Evolutionary conservation across 345 rosid genomes (phyloP).

Genomic region (Ailanthus altissimus): DNA sequence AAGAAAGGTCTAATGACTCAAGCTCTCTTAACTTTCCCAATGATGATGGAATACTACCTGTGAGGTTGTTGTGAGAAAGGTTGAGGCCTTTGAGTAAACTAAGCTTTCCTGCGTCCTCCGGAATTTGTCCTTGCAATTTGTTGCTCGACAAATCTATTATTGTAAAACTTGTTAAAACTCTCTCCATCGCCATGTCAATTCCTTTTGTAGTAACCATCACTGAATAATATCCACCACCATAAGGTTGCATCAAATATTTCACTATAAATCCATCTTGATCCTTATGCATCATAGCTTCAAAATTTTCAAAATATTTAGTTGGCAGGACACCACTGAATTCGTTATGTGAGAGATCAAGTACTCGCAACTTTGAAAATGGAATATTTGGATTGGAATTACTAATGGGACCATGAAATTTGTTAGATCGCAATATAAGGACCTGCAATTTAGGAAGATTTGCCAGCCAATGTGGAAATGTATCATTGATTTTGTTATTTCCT

Average conservation of each 20-base stretch:
- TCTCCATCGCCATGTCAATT: neutral
- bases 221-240: neutral
- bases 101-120: slow-evolving; percentile 1
- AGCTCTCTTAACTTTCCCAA: neutral
- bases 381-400: too few relatives aligned
- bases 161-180: neutral
- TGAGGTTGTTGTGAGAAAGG: slow-evolving; percentile 11
- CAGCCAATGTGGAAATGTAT: slow-evolving; percentile 27
- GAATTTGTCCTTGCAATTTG: slow-evolving; percentile 8
- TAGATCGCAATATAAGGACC: slow-evolving; percentile 23
- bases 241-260: neutral
- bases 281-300: slow-evolving; percentile 2
- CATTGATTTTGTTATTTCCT: slow-evolving; percentile 24
- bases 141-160: slow-evolving; percentile 17
- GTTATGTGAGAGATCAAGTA: slow-evolving; percentile 13
- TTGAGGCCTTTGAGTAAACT: slow-evolving; percentile 10
- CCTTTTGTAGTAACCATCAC: neutral
- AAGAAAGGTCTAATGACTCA: slow-evolving; percentile 30
- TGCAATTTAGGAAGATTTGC: slow-evolving; percentile 15
- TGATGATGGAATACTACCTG: slow-evolving; percentile 13
- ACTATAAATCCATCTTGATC: neutral
- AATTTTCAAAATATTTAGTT: neutral
- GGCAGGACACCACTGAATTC: slow-evolving; percentile 10
- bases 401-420: slow-evolving; percentile 20
- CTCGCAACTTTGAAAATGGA: neutral